Base-by-base conservation (phyloP, 352 stramenopile species). In the Elongisporangium undulatum region DNA sequence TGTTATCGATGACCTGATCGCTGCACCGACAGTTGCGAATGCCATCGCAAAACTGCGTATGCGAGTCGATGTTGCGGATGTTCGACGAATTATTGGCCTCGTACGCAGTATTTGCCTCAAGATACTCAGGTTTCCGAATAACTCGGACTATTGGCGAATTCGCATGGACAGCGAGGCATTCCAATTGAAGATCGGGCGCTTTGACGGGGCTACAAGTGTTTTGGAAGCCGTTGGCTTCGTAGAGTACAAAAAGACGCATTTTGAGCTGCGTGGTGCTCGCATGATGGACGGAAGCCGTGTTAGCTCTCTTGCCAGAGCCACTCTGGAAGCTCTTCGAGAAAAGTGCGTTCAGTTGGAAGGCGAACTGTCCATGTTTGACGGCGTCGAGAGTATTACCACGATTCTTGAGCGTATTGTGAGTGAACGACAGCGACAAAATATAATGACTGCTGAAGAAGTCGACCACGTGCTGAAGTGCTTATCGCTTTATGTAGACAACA, bases 71-170 rank as follows among this genome's bases (percentile, higher is more conserved):
- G 58, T 75, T 4, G 56, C 63, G 2, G 77, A 86, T 20, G 75
- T 87, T 4, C 75, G 82, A 13, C 69, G 79, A 0, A 75, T 91
- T 13, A 73, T 91, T 20, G 59, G 60, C 0, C 51, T 89, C 1
- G 58, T 86, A 2, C 62, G 75, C 3, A 89, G 71, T 45, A 63
- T 91, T 7, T 89, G 79, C 41, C 57, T 89, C 1, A 89, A 91
- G 61, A 71, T 91, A 3, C 57, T 91, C 24, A 73, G 79, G 4
- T 91, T 86, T 51, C 82, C 82, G 2, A 81, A 91, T 53, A 88
- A 91, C 24, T 66, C 77, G 2, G 79, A 88, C 26, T 91, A 91
- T 55, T 91, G 82, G 82, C 63, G 82, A 5, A 63, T 91, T 38
- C 82, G 82, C 24, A 68, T 67, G 0, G 76, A 89, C 51, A 88